Base-by-base conservation (phyloP, 306 rosid species). In the Carpinus viminea region DNA sequence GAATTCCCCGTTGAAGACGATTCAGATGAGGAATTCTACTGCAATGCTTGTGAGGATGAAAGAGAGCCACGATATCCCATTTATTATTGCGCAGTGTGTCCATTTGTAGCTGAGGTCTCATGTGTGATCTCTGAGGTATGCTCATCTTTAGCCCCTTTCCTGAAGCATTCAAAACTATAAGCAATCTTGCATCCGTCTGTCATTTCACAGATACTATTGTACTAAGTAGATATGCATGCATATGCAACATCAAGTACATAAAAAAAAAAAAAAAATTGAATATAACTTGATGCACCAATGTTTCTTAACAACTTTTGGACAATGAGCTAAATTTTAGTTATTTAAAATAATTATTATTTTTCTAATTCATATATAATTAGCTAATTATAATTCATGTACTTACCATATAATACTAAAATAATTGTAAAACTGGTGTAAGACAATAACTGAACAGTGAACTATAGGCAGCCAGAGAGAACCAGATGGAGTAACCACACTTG, bases 91-190 rank as follows among this genome's bases (percentile, higher is more conserved):
- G 41, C 11, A 65, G 61, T 12, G 4, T 80, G 79, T 43, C 47
- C 5, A 50, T 73, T 7, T 51, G 28, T 64, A 8, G 61, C 74
- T 15, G 73, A 52, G 45, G 66, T 61, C 31, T 51, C 46, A 10
- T 68, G 80, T 38, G 56, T 77, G 24, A 41, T 43, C 47, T 15
- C 50, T 0, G 57, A 77, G 80, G 80, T 77, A 77, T 12, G 74
- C 46, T 75, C 15, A 26, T 60, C 68, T 12, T 26, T 60, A 21
- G 68, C 18, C 2, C 20, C 1, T 26, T 31, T 12, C 1, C 68
- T 61, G 17, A 60, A 52, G 51, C 10, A 8, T 47, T 11, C 10
- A 47, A 47, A 47, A 8, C 51, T 10, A 1, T 47, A 38, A 11
- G 56, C n/a, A 5, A n/a, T 52, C 56, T 52, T 52, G 6, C 56